Base-by-base conservation (phyloP, 2,329 filamentous ascomycete species). In the Neofusicoccum parvum region DNA sequence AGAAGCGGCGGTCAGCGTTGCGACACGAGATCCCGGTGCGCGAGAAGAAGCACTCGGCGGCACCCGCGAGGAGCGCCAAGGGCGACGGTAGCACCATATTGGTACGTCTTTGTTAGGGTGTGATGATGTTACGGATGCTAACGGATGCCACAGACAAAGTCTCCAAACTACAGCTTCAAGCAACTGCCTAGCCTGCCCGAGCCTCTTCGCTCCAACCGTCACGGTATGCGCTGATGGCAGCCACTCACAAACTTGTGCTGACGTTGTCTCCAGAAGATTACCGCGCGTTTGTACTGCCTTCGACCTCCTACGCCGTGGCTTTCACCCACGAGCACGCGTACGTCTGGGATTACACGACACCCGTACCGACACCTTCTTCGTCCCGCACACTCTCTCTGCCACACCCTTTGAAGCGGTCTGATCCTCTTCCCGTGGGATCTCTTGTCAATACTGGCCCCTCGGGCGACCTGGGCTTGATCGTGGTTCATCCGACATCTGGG, bases 101-200 rank as follows among this genome's bases (percentile, higher is more conserved):
- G 78, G 89, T 91, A 80, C 64, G 85, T 76, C 32, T n/a, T n/a
- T 59, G 32, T 32, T 34, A n/a, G 48, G 15, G 43, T 45, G 36
- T 23, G 43, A 65, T 48, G 43, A 46, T 37, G 20, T 56, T 10
- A 7, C 12, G 32, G 43, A 23, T 20, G 27, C 70, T 73, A 48
- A 43, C 45, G 37, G 36, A 56, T 63, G 36, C 50, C 51, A 11
- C 67, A 96, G 91, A 92, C 92, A 45, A 92, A 88, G 74, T 97
- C 92, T 73, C 88, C 89, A 74, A 91, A 92, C 69, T 97, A 95
- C 76, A 90, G 87, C 49, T 91, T 96, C 68, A 92, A 90, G 78
- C 93, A 94, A 77, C 85, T 97, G 37, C 92, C 92, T 65, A 89
- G 91, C 64, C 85, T 96, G 27, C 94, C 94, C 56, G 89, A 94